These are phyloP conservation scores for Fonsecaea nubica DNA, from an alignment of 2,329 filamentous ascomycete genomes.

Conservation along the genomic window DNA sequence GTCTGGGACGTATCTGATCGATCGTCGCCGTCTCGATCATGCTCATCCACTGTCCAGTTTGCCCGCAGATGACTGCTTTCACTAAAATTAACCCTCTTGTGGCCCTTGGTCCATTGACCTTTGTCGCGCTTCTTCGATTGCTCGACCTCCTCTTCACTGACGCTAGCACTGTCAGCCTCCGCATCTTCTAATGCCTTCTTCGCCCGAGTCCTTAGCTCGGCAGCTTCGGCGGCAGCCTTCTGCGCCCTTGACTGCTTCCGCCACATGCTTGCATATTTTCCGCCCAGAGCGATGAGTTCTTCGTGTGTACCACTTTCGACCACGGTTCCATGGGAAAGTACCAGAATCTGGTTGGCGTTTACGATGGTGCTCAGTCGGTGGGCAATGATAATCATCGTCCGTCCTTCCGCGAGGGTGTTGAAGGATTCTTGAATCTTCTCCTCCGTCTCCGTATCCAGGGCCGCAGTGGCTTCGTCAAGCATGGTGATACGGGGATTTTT, in stretches of 20 bases:
- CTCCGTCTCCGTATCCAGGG: slow-evolving; percentile 88
- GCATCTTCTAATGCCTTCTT: slow-evolving; percentile 48
- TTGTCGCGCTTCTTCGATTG: slow-evolving; percentile 32
- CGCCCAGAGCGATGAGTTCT: slow-evolving; percentile 72
- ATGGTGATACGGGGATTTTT: slow-evolving; percentile 93
- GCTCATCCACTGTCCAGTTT: slow-evolving; percentile 30
- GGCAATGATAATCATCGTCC: slow-evolving; percentile 94
- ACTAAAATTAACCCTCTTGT: slow-evolving; percentile 40
- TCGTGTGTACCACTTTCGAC: slow-evolving; percentile 80
- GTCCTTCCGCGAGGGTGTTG: slow-evolving; percentile 77
- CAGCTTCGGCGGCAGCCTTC: slow-evolving; percentile 68
- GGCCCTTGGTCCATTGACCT: slow-evolving; percentile 23
- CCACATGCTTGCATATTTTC: slow-evolving; percentile 86
- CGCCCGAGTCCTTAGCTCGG: slow-evolving; percentile 53
- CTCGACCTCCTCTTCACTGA: slow-evolving; percentile 54
- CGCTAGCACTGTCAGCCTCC: slow-evolving; percentile 56
- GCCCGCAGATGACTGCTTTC: slow-evolving; percentile 35
- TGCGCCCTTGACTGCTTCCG: slow-evolving; percentile 83
- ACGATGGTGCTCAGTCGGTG: slow-evolving; percentile 87
- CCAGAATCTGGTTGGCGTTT: slow-evolving; percentile 82
- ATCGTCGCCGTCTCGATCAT: slow-evolving; percentile 27
- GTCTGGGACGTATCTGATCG: slow-evolving; percentile 28
- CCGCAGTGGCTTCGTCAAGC: slow-evolving; percentile 90
- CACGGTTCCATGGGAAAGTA: slow-evolving; percentile 77
- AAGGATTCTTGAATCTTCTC: slow-evolving; percentile 91